phyloP scores from a whole-genome alignment of 164 flowering plant genomes.

The Cinnamomum chago region DNA sequence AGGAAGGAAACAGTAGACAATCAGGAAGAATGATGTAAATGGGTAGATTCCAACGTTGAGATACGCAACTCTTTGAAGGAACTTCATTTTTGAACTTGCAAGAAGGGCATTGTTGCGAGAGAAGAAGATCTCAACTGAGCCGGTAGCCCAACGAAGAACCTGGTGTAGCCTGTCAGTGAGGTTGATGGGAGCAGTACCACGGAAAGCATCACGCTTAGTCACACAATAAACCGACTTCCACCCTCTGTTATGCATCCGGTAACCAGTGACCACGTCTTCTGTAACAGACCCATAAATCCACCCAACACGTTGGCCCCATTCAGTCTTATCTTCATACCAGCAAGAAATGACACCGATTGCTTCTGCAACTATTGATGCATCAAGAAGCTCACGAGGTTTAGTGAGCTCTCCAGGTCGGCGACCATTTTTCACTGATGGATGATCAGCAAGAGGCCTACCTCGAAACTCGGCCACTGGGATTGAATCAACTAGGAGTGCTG shows the following conservation, averaged over 20 bases:
- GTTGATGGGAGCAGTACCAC: constrained; percentile 85
- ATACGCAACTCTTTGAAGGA: constrained; percentile 69
- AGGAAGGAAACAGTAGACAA: constrained; percentile 82
- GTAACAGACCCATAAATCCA: constrained; percentile 92
- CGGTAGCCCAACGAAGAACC: constrained; percentile 94
- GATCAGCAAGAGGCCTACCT: constrained; percentile 88
- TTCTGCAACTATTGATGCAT: constrained; percentile 71
- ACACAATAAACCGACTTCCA: constrained; percentile 85
- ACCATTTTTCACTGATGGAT: constrained; percentile 48
- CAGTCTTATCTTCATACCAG: constrained; percentile 85
- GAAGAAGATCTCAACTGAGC: constrained; percentile 85
- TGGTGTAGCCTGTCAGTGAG: constrained; percentile 82
- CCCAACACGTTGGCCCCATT: constrained; percentile 78
- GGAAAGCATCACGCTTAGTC: constrained; percentile 75
- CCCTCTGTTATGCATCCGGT: constrained; percentile 78
- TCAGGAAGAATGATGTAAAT: constrained; percentile 73
- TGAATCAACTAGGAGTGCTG: constrained; percentile 66
- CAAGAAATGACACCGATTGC: constrained; percentile 69
- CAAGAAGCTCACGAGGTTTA: constrained; percentile 63
- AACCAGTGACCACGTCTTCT: constrained; percentile 84
- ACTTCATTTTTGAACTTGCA: constrained; percentile 50
- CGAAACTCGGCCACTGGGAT: constrained; percentile 73
- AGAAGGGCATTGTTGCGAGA: constrained; percentile 78
- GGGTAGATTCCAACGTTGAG: constrained; percentile 79
- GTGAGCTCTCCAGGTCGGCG: constrained; percentile 81